phyloP scores from a whole-genome alignment of 768 basidiomycete genomes.

The Atractiella rhizophila region DNA sequence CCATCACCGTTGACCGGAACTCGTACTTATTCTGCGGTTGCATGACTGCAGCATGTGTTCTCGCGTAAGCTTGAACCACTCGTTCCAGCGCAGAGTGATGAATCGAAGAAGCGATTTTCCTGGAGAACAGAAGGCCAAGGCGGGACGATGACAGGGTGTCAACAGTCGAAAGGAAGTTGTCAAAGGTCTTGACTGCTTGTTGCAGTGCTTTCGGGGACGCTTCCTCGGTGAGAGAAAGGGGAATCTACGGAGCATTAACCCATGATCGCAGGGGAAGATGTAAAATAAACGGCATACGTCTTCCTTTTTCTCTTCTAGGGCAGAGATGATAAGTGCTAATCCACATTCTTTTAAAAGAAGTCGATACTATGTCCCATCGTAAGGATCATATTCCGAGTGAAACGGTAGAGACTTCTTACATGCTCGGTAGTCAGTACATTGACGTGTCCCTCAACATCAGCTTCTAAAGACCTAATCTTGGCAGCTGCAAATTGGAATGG shows the following conservation, averaged over 20 bases:
- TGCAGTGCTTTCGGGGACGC: no score
- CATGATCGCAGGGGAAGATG: no score
- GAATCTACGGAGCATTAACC: no score
- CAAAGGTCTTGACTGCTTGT: constrained; percentile 37
- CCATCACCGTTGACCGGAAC: constrained; percentile 25
- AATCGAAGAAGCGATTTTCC: constrained; percentile 38
- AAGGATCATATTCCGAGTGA: not conserved
- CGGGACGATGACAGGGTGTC: constrained; percentile 52
- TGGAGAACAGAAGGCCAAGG: constrained; percentile 44
- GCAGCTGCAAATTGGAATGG: constrained; percentile 39
- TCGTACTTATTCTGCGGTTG: constrained; percentile 60
- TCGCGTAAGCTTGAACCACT: constrained; percentile 42
- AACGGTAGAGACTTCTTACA: constrained; percentile 28
- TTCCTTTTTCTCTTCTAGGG: constrained; percentile 21
- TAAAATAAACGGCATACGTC: constrained; percentile 17
- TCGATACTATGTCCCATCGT: constrained; percentile 18
- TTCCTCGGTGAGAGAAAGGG: no score
- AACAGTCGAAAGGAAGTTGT: constrained; percentile 55
- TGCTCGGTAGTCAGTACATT: constrained; percentile 51
- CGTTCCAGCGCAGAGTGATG: constrained; percentile 50
- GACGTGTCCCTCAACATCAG: constrained; percentile 37
- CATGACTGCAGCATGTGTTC: constrained; percentile 50
- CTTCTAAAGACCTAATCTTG: constrained; percentile 36
- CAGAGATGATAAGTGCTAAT: constrained; percentile 22
- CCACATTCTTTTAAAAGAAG: constrained; percentile 25